phyloP scores from a whole-genome alignment of 805 yeast species.

The Wickerhamomyces ciferrii region DNA sequence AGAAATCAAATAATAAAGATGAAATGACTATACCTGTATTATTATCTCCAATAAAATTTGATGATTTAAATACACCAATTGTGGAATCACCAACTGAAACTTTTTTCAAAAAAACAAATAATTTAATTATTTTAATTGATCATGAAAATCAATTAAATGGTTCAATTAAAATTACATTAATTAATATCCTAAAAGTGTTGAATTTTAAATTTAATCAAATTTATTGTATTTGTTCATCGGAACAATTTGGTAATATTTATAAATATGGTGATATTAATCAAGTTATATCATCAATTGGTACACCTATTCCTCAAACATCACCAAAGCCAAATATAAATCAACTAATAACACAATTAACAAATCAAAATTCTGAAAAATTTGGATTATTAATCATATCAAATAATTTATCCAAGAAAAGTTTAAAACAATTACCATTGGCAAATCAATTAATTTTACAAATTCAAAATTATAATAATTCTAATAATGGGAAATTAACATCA shows the following conservation, averaged over 20 bases:
- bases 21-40: constrained; percentile 15
- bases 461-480: not conserved
- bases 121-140: constrained; percentile 13
- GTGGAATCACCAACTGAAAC: constrained; percentile 1
- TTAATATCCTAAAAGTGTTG: constrained; percentile 18
- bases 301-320: not conserved
- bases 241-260: constrained; percentile 5
- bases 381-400: constrained; percentile 14
- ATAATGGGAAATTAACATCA: not conserved
- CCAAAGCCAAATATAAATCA: not conserved
- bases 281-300: not conserved
- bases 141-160: constrained; percentile 7
- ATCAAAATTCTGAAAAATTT: not conserved
- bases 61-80: constrained; percentile 6
- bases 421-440: constrained; percentile 6
- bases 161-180: constrained; percentile 5
- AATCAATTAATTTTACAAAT: constrained; percentile 13
- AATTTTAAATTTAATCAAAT: constrained; percentile 8
- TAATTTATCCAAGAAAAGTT: not conserved
- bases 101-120: constrained; percentile 8
- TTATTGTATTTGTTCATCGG: constrained; percentile 10
- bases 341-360: not conserved
- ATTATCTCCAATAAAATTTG: constrained; percentile 15
- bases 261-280: constrained; percentile 1
- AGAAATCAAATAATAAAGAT: constrained; percentile 1